Base-by-base conservation (phyloP, 768 basidiomycete species). In the Hortiboletus flavorubellus region DNA sequence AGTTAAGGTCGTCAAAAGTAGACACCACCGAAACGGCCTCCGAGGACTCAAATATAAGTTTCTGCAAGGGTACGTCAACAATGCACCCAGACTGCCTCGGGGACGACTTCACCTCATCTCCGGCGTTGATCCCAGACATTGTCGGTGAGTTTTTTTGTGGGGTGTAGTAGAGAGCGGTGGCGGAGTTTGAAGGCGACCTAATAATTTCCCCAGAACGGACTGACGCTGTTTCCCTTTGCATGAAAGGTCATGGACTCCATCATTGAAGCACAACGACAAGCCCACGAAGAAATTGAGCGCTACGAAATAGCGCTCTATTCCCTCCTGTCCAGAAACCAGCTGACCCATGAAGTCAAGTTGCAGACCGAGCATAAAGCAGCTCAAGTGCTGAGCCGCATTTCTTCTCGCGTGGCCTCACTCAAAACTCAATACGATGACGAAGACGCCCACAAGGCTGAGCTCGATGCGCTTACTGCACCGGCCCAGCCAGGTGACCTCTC, bases 1-100 rank as follows among this genome's bases (percentile, higher is more conserved):
- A 75, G 64, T 88, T 82, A 43, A 93, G 83, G 77, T 93, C 91
- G 67, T 93, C 91, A 67, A 93, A 93, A 7, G 91, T 92, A 45
- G 89, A 91, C 62, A 96, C 82, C 43, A 91, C 90, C 30, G 88
- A 86, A 61, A 97, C 86, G 12, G 90, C 86, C 73, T 96, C 93
- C 42, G 93, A 94, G 41, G 94, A 95, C 75, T 96, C 94, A 62
- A 96, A 96, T 4, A 95, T 86, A 58, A 95, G 86, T 89, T 94
- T 94, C 83, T 92, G 63, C 0, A 15, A 15, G 14, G 51, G 29
- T 44, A 43, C 5, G 47, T 63, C 53, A 57, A 55, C 9, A 44
- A 16, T 30, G 1, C 26, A 21, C 3, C 18, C 10, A 39, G 33
- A 65, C 60, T 54, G 33, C 21, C 40, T 30, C 38, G 37, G 69